These are phyloP conservation scores for Paramecium pentaurelia DNA, from an alignment of 73 alveolate species.

Conservation along the genomic window DNA sequence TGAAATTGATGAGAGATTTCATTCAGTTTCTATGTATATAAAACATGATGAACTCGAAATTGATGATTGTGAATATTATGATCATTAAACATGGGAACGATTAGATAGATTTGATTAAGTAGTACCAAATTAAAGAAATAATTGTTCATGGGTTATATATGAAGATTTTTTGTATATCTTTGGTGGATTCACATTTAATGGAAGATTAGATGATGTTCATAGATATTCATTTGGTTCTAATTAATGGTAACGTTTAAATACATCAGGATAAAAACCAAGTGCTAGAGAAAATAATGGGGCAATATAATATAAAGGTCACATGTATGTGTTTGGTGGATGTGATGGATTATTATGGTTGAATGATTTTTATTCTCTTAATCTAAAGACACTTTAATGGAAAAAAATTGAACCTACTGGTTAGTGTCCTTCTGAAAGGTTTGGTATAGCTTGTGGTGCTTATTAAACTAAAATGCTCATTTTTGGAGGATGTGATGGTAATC, in stretches of 20 bases:
- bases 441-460: slow-evolving; percentile 56
- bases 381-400: slow-evolving; percentile 77
- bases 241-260: slow-evolving; percentile 20
- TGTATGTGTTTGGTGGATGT: slow-evolving; percentile 96
- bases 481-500: slow-evolving; percentile 60
- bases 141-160: slow-evolving; percentile 53
- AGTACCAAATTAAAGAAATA: slow-evolving; percentile 34
- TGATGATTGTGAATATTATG: neutral
- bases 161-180: slow-evolving; percentile 42
- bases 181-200: slow-evolving; percentile 65
- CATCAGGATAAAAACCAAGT: slow-evolving; percentile 41
- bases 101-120: slow-evolving; percentile 40
- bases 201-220: slow-evolving; percentile 55
- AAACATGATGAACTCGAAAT: neutral
- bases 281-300: slow-evolving; percentile 76
- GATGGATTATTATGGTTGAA: slow-evolving; percentile 93
- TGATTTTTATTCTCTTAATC: slow-evolving; percentile 90
- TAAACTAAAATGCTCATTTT: slow-evolving; percentile 36
- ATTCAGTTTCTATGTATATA: slow-evolving; percentile 1
- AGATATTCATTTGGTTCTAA: slow-evolving; percentile 2
- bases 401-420: slow-evolving; percentile 28
- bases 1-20: slow-evolving; percentile 9
- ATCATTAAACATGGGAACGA: slow-evolving; percentile 46
- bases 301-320: slow-evolving; percentile 84
- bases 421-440: slow-evolving; percentile 59